Base-by-base conservation (phyloP, 2,329 filamentous ascomycete species). In the Fusarium avenaceum region DNA sequence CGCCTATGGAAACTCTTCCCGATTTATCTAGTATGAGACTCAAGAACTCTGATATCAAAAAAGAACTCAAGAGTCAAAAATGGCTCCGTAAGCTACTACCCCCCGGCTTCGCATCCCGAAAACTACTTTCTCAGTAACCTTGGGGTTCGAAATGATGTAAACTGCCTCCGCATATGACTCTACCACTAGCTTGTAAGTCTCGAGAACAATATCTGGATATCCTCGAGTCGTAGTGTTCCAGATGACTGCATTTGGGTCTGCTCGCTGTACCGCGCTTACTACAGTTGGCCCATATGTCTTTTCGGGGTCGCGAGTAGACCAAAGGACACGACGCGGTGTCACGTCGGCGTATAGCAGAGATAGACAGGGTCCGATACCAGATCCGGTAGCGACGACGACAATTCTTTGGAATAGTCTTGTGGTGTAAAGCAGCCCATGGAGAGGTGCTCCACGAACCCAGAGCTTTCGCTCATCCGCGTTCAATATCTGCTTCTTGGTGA, bases 401-500 rank as follows among this genome's bases (percentile, higher is more conserved):
- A 63, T 63, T 2, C 32, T 38, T 7, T 39, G 49, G 32, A 62
- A 63, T 0, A 63, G 45, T 6, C 54, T 63, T n/a, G 59, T 55
- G 0, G 59, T 63, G 6, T 63, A 63, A 1, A 63, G 10, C 1
- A 63, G 26, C 0, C 59, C 59, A 11, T 63, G 59, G 1, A 63
- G 59, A 28, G 59, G 59, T 3, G 59, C 59, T 8, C 59, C 59
- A 9, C 59, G 26, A 4, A 63, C 49, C 59, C 59, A 63, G 4
- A 63, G 20, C 9, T 63, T 56, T 39, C 59, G 43, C 9, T 63
- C 57, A 0, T n/a, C 6, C 20, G 39, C 49, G 10, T 63, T 30
- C 57, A 63, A 44, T 6, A 63, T 63, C 13, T 63, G 59, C 6
- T 63, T 63, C 38, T 63, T 63, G 0, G 59, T 63, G 2, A 63